Evolutionary conservation across 768 basidiomycete genomes (phyloP), one percentile per base, ranked within the genome.

Genomic region (Cyclocybe cylindracea): DNA sequence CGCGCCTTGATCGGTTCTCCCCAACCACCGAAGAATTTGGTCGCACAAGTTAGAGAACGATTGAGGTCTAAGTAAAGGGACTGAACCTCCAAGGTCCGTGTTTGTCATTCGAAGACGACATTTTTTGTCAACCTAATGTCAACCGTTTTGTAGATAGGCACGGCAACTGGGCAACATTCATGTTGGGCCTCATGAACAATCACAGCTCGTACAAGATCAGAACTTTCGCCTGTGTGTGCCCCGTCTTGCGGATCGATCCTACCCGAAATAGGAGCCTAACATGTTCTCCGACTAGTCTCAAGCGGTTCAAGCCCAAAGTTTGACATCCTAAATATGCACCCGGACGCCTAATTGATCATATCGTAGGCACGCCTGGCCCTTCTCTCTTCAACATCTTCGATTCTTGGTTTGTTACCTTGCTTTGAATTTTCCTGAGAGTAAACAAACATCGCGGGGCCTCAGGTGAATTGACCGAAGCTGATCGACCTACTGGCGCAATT

Each of bases 391-490:
- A 61, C 94, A 98, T 67, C 78, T 99, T 6, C 87, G 95, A n/a
- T 98, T 94, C 68, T 74, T 98, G 53, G 96, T 93, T 62, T 24
- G 87, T 73, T 31, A 11, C 5, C 31, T 36, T 44, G 18, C 19
- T 37, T 32, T 14, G 24, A 8, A 36, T 13, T 19, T 7, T 50
- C n/a, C 43, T 8, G 10, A 34, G 19, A 24, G 32, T 29, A 44
- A 53, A n/a, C 35, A 38, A 34, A 8, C 10, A 24, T 44, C 14
- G n/a, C 8, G 18, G 10, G 50, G n/a, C n/a, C 37, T 8, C 51
- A 96, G 94, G 86, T 98, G 29, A 92, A n/a, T 99, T 50, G 97
- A 99, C 67, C n/a, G 97, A 99, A 71, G 97, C 97, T 0, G 97
- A 99, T 65, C 83, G 94, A n/a, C 78, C n/a, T 99, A 0, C 78